Evolutionary conservation across 1,284 basidiomycete species (phyloP).

Genomic region (Apiotrichum laibachii): DNA sequence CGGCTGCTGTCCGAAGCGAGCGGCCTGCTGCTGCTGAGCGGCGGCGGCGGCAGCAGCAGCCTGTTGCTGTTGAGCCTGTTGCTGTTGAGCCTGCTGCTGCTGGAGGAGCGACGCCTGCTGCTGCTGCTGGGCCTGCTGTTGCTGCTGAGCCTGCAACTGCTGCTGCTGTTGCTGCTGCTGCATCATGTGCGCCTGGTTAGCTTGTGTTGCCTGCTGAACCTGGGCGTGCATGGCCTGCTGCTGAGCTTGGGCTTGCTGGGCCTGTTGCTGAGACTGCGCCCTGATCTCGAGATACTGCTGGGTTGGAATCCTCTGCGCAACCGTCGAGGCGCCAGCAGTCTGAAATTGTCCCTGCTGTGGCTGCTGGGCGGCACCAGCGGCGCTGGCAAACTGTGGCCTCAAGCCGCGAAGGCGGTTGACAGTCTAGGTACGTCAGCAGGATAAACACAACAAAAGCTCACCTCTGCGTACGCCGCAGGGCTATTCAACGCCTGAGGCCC

Average conservation of each 20-base stretch:
- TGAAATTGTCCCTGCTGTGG: constrained; percentile 19
- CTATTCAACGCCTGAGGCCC: constrained; percentile 43
- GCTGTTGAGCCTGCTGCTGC: constrained; percentile 20
- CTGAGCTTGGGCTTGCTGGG: constrained; percentile 11
- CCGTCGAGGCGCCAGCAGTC: constrained; percentile 2
- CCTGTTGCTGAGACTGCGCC: constrained; percentile 20
- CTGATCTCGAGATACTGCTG: constrained; percentile 30
- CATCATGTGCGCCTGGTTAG: constrained; percentile 1
- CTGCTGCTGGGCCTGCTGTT: constrained; percentile 20
- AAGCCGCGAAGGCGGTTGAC: constrained; percentile 36
- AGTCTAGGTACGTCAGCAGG: constrained; percentile 21
- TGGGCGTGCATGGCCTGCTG: constrained; percentile 23
- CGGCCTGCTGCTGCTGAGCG: constrained; percentile 22
- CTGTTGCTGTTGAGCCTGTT: constrained; percentile 19
- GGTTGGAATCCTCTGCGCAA: constrained; percentile 23
- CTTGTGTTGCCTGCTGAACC: constrained; percentile 19
- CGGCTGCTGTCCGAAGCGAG: constrained; percentile 15
- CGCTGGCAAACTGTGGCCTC: constrained; percentile 7
- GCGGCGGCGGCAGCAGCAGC: constrained; percentile 15
- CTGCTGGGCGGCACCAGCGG: constrained; percentile 12
- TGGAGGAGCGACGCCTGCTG: constrained; percentile 22
- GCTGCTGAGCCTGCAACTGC: constrained; percentile 11
- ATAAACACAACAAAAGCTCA: constrained; percentile 19
- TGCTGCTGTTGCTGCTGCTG: constrained; percentile 27
- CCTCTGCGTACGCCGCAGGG: constrained; percentile 46